phyloP scores from a whole-genome alignment of 2,329 filamentous ascomycete genomes.

The Xylaria hypoxylon region DNA sequence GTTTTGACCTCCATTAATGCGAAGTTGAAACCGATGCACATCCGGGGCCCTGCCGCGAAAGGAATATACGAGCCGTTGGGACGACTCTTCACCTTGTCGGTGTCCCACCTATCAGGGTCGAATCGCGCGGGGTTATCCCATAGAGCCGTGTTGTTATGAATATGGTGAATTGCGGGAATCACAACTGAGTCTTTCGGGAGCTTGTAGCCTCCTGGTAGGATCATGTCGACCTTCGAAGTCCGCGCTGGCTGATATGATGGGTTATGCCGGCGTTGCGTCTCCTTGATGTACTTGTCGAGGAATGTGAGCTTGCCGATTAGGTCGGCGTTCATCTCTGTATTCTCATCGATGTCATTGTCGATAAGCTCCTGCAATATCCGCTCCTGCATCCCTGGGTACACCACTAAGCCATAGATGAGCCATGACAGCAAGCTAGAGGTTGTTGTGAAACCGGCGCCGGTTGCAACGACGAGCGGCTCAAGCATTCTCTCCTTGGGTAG shows the following conservation, averaged over 20 bases:
- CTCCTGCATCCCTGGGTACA: constrained; percentile 67
- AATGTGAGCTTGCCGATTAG: constrained; percentile 61
- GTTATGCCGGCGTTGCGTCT: constrained; percentile 70
- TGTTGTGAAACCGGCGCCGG: constrained; percentile 70
- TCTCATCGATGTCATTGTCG: constrained; percentile 58
- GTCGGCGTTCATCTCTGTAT: constrained; percentile 61
- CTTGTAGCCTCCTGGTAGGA: constrained; percentile 70
- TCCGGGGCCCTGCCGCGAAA: constrained; percentile 67
- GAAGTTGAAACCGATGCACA: constrained; percentile 75
- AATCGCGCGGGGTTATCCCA: constrained; percentile 71
- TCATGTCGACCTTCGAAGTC: constrained; percentile 65
- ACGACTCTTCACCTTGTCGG: constrained; percentile 62
- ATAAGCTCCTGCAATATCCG: constrained; percentile 68
- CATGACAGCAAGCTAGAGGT: constrained; percentile 69
- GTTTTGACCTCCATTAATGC: constrained; percentile 71
- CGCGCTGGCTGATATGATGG: constrained; percentile 71
- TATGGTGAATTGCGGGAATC: constrained; percentile 64
- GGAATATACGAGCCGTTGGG: constrained; percentile 65
- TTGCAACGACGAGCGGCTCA: constrained; percentile 61
- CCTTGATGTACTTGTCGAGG: constrained; percentile 70
- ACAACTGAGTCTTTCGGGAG: constrained; percentile 64
- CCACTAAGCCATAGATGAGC: constrained; percentile 65
- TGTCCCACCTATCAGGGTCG: constrained; percentile 70
- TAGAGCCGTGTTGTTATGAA: constrained; percentile 64
- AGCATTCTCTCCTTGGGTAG: constrained; percentile 59